Conservation (phyloP, 108 stramenopile species). For the Cyclotella sp. region DNA sequence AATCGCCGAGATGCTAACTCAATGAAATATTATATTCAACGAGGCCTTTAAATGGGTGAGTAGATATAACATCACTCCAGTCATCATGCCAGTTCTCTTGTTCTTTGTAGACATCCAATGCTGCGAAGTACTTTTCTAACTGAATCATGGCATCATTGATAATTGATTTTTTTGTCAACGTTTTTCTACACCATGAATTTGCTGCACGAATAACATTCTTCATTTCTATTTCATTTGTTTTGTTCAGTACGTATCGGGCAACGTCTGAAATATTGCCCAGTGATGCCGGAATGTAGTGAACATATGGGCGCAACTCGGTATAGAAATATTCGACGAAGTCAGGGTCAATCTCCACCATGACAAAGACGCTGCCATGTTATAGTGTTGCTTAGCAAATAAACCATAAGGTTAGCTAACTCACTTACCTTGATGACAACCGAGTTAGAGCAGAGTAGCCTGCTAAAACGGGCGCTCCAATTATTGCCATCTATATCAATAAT, state of each 20-base stretch:
- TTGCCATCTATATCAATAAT: constrained; percentile 50
- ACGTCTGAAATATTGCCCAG: constrained; percentile 29
- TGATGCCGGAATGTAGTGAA: constrained; percentile 44
- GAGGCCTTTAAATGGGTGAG: not conserved
- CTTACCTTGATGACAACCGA: constrained; percentile 42
- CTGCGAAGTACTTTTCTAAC: not conserved
- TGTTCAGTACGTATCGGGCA: constrained; percentile 12
- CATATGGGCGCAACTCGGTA: constrained; percentile 27
- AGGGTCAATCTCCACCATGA: constrained; percentile 21
- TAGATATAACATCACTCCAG: not conserved
- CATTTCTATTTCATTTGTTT: constrained; percentile 30
- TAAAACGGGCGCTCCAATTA: constrained; percentile 39
- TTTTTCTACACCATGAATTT: constrained; percentile 38
- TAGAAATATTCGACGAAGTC: constrained; percentile 49
- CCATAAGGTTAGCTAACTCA: not conserved
- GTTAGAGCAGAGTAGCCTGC: constrained; percentile 38
- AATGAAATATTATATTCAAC: not conserved
- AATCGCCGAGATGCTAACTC: too few relatives aligned
- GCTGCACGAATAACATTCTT: constrained; percentile 13
- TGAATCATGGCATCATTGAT: constrained; percentile 1
- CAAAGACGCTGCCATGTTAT: not conserved
- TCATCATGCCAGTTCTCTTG: not conserved
- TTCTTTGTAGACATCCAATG: not conserved
- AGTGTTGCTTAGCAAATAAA: not conserved
- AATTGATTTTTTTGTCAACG: not conserved